phyloP scores from a whole-genome alignment of 495 filamentous ascomycete species.

The Aspergillus nanangensis region DNA sequence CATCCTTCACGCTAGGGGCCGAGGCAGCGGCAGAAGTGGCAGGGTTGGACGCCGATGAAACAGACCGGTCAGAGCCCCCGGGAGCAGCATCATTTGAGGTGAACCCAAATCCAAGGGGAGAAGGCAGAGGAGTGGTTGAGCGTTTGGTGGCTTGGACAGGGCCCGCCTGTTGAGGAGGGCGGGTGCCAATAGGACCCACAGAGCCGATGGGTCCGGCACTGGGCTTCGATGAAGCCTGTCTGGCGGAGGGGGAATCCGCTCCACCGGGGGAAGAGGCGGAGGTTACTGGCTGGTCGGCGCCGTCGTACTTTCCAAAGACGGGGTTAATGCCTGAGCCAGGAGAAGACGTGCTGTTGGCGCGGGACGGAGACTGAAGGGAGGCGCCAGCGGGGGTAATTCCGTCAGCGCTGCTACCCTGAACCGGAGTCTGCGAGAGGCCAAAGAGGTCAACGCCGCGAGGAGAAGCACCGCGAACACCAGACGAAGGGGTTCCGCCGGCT shows the following conservation, averaged over 20 bases:
- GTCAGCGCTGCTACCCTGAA: constrained; percentile 29
- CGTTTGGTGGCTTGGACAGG: constrained; percentile 65
- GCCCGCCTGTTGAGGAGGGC: constrained; percentile 56
- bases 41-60: constrained; percentile 61
- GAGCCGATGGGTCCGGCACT: constrained; percentile 53
- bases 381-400: constrained; percentile 31
- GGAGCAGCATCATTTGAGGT: constrained; percentile 48
- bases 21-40: constrained; percentile 26
- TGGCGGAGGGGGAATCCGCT: constrained; percentile 77
- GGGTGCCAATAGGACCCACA: constrained; percentile 91
- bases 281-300: constrained; percentile 73
- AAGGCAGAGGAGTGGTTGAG: constrained; percentile 84
- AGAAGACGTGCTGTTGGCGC: constrained; percentile 85
- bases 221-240: constrained; percentile 49
- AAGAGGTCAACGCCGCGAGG: constrained; percentile 63
- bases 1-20: constrained; percentile 38
- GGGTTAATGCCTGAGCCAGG: constrained; percentile 62
- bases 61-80: constrained; percentile 47
- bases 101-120: constrained; percentile 75
- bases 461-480: constrained; percentile 51
- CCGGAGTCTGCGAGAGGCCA: constrained; percentile 42
- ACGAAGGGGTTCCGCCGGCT: constrained; percentile 51
- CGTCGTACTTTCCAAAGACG: constrained; percentile 49
- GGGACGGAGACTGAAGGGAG: constrained; percentile 61
- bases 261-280: constrained; percentile 86